These are phyloP conservation scores for Leptographium wingfieldii DNA, from an alignment of 2,329 filamentous ascomycete species.

Conservation along the genomic window DNA sequence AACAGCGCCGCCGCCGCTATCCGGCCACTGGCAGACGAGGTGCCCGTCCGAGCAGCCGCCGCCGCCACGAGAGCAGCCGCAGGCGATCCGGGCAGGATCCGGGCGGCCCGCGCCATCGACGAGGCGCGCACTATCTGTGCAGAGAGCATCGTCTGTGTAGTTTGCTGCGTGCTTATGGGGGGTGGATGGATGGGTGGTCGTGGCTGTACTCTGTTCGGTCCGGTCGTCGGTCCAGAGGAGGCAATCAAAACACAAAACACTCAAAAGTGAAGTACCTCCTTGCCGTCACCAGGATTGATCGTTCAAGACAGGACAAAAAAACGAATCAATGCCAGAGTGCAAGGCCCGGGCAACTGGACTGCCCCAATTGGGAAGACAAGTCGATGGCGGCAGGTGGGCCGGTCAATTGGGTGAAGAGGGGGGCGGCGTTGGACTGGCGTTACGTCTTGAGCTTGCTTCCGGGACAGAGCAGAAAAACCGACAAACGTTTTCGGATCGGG, in stretches of 20 bases:
- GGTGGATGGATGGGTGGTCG: background rate
- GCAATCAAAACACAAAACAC: background rate
- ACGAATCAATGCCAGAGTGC: background rate
- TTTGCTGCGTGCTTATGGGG: background rate
- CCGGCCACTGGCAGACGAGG: background rate
- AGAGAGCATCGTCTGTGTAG: constrained; percentile 10
- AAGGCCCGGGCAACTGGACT: background rate
- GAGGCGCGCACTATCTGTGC: constrained; percentile 11
- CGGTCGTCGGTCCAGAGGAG: background rate
- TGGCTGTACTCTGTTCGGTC: background rate
- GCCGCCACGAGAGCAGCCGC: background rate
- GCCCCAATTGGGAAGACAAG: background rate
- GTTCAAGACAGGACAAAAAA: background rate
- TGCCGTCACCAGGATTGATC: background rate
- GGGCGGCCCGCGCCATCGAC: background rate
- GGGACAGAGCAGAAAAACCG: background rate
- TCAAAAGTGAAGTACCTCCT: background rate
- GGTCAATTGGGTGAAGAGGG: background rate
- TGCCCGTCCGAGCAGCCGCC: background rate
- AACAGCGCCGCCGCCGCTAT: background rate
- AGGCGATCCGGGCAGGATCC: background rate
- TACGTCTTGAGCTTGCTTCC: background rate
- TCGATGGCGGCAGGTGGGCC: background rate
- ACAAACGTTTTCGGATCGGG: background rate
- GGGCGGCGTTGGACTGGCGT: background rate